These are phyloP conservation scores for Diutina pseudorugosa DNA, from an alignment of 1,139 yeast species.

Conservation along the genomic window DNA sequence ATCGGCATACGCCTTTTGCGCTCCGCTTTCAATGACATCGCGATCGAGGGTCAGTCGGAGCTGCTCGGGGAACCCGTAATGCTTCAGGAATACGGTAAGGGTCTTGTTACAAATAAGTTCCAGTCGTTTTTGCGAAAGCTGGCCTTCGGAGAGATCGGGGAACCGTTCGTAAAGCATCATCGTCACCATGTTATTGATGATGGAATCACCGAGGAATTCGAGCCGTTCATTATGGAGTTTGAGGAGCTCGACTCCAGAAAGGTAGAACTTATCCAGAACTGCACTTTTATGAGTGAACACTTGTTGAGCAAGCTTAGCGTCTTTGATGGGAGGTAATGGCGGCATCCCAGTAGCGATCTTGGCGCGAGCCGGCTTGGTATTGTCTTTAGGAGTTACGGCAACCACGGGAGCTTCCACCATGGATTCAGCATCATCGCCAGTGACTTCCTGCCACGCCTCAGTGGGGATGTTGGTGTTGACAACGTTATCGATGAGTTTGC, in stretches of 20 bases:
- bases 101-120: conserved; percentile 64
- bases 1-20: conserved; percentile 56
- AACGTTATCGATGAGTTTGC: not conserved
- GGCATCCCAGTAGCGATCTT: conserved; percentile 26
- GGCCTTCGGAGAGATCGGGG: conserved; percentile 74
- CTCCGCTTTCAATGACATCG: conserved; percentile 21
- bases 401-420: no score
- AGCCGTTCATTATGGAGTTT: conserved; percentile 75
- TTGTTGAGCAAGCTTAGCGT: conserved; percentile 46
- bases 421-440: not conserved
- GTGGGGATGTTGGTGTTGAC: not conserved
- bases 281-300: conserved; percentile 80
- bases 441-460: not conserved
- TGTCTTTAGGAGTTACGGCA: no score
- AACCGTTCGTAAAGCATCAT: conserved; percentile 51
- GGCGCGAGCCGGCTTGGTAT: not conserved
- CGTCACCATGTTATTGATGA: conserved; percentile 64
- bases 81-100: conserved; percentile 55
- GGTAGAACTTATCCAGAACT: conserved; percentile 44
- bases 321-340: conserved; percentile 52
- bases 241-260: conserved; percentile 45
- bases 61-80: conserved; percentile 57
- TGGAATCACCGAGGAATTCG: conserved; percentile 90
- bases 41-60: conserved; percentile 38
- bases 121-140: conserved; percentile 59